These are phyloP conservation scores for Escovopsis sp. DNA, from an alignment of 2,329 filamentous ascomycete genomes.

Conservation along the genomic window DNA sequence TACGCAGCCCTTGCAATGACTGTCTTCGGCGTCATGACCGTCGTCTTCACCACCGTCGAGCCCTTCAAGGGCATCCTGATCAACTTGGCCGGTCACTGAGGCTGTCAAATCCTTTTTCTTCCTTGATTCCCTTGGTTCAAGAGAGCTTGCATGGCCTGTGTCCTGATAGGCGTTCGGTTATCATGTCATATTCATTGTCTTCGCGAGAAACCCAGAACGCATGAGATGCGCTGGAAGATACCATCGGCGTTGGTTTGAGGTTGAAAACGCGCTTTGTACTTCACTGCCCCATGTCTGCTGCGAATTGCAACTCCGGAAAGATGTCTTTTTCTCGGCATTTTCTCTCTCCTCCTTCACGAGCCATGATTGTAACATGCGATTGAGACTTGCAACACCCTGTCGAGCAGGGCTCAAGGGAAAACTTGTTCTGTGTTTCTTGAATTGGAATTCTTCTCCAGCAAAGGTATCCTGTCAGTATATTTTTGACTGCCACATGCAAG, in stretches of 20 bases:
- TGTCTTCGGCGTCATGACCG: conserved; percentile 40
- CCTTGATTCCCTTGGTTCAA: too few relatives aligned
- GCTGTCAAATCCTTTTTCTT: not conserved
- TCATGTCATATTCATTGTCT: too few relatives aligned
- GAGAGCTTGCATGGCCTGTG: too few relatives aligned
- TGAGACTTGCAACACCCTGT: not conserved
- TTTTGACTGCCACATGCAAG: not conserved
- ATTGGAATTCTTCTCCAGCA: not conserved
- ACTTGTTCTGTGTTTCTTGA: not conserved
- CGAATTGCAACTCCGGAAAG: too few relatives aligned
- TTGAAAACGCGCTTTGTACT: too few relatives aligned
- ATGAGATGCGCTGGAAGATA: too few relatives aligned
- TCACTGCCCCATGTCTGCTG: too few relatives aligned
- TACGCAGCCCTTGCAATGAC: conserved; percentile 45
- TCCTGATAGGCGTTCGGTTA: too few relatives aligned
- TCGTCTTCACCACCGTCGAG: conserved; percentile 35
- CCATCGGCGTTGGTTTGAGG: too few relatives aligned
- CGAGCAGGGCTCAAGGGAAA: not conserved
- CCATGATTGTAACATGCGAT: not conserved
- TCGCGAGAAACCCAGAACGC: too few relatives aligned
- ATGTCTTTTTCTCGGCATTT: not conserved
- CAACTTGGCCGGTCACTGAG: conserved; percentile 14
- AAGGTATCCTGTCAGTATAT: not conserved
- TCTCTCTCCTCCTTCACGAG: too few relatives aligned
- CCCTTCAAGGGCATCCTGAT: conserved; percentile 28